Percentiles rank a stretch among this genome's conserved stretches.
Conservation (phyloP, 2,329 filamentous ascomycete genomes). For the Cladophialophora exuberans region DNA sequence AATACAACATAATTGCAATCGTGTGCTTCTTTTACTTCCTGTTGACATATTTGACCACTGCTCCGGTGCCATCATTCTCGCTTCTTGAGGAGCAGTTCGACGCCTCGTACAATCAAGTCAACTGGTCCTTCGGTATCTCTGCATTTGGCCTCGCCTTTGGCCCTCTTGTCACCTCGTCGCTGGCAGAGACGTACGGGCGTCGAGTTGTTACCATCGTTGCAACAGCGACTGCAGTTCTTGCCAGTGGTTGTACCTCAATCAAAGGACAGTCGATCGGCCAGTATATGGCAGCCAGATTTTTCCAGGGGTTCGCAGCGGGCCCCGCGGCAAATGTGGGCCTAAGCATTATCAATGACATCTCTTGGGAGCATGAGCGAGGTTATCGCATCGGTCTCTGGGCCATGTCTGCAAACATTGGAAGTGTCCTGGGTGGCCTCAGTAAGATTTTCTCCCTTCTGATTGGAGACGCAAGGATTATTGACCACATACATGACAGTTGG, state of each 20-base stretch:
- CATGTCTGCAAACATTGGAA: conserved; percentile 13
- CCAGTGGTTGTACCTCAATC: conserved; percentile 14
- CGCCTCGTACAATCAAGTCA: conserved; percentile 15
- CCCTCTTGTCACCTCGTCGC: conserved; percentile 39
- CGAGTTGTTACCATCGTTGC: conserved; percentile 30
- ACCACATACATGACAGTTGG: conserved; percentile 9
- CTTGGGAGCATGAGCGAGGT: conserved; percentile 20
- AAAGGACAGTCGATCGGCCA: background rate
- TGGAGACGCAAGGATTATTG: background rate
- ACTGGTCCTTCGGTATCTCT: conserved; percentile 16
- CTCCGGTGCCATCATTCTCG: conserved; percentile 15
- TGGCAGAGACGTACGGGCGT: conserved; percentile 41
- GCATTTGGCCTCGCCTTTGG: conserved; percentile 40
- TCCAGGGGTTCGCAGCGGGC: conserved; percentile 18
- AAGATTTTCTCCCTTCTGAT: background rate
- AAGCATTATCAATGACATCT: conserved; percentile 21
- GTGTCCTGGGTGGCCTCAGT: conserved; percentile 7
- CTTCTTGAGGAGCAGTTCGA: conserved; percentile 16
- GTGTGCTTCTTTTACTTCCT: conserved; percentile 19
- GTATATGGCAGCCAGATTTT: conserved; percentile 22
- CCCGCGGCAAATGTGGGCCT: conserved; percentile 18
- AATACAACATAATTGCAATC: conserved; percentile 15
- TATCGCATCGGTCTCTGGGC: conserved; percentile 14
- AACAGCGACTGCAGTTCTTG: conserved; percentile 8
- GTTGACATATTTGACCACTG: conserved; percentile 18